A percentile compares a stretch with the other conserved stretches of the same genome.
Evolutionary conservation across 805 yeast species (phyloP).

Genomic region (Barnettozyma sucrosica): DNA sequence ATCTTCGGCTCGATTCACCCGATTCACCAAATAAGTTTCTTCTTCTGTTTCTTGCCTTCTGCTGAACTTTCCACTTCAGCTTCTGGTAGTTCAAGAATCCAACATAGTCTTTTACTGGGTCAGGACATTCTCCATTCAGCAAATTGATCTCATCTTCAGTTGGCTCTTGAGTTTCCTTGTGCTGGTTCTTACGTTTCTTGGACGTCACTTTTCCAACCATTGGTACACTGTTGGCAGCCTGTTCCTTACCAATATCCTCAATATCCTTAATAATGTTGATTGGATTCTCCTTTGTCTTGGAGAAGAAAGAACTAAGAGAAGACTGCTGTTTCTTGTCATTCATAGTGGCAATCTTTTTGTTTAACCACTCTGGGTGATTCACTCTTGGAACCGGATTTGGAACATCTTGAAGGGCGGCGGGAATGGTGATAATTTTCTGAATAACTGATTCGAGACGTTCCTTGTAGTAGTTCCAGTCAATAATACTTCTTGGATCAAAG

Average conservation of each 20-base stretch:
- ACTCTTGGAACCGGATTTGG: constrained; percentile 93
- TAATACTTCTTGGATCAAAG: constrained; percentile 81
- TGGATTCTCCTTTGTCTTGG: constrained; percentile 37
- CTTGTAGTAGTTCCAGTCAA: constrained; percentile 91
- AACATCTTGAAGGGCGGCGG: constrained; percentile 90
- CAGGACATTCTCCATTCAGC: constrained; percentile 53
- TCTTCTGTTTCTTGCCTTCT: constrained; percentile 66
- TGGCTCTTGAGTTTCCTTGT: constrained; percentile 27
- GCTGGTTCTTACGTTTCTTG: constrained; percentile 29
- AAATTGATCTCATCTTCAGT: constrained; percentile 48
- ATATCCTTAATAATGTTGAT: constrained; percentile 52
- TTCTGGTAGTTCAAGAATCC: constrained; percentile 73
- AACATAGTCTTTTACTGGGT: constrained; percentile 58
- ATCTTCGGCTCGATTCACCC: constrained; percentile 45
- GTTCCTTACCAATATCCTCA: constrained; percentile 58
- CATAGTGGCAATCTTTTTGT: constrained; percentile 49
- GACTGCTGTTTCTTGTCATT: constrained; percentile 72
- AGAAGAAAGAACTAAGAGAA: constrained; percentile 53
- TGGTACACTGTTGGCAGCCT: constrained; percentile 21
- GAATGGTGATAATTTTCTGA: constrained; percentile 92
- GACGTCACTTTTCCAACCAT: constrained; percentile 33
- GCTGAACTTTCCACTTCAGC: constrained; percentile 80
- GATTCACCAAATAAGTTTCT: constrained; percentile 71
- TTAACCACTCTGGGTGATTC: constrained; percentile 90
- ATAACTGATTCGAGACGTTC: constrained; percentile 90